Evolutionary conservation across 129 eudicot genomes (phyloP), one percentile per base, ranked within the genome.

Genomic region (Flaveria trinervia): DNA sequence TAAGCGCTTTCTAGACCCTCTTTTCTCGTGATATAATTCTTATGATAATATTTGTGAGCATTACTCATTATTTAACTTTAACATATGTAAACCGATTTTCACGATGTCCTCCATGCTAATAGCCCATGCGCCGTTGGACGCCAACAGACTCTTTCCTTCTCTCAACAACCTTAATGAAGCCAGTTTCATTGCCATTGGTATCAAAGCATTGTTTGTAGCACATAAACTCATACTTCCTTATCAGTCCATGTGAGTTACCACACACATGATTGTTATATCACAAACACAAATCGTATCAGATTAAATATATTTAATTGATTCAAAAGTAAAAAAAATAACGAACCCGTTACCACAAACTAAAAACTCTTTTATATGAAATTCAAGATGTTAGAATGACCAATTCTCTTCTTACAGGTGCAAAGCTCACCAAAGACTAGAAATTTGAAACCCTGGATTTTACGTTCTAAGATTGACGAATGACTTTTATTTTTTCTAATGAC

Each of bases 321-420:
- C 41, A 12, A 13, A 23, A 36, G 41, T 9, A 61, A 26, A 60
- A 23, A 22, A 33, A 2, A 2, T 11, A 57, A 54, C 10, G 23
- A 54, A 54, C 10, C 10, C 8, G 6, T 3, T 0, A 16, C 1
- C 25, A 18, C 3, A 55, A 55, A 7, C 12, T 55, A 13, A 3
- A 3, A 48, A 12, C 41, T 36, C 41, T 5, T 36, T 36, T 36
- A 0, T 36, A 36, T 36, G 41, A 36, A 36, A 36, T 88, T 88
- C 89, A 89, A 88, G 73, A 88, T 75, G 89, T 85, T 85, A 1
- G 89, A 82, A 84, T 88, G 92, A 22, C 89, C 89, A 89, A 88
- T 87, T 64, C 48, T 74, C 76, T 68, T 78, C 76, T 30, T 70
- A 5, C 41, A 28, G 44, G 60, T 68, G 75, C 30, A 73, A 41